Evolutionary conservation across 129 eudicot genomes (phyloP).

Genomic region (Centaurea solstitialis): DNA sequence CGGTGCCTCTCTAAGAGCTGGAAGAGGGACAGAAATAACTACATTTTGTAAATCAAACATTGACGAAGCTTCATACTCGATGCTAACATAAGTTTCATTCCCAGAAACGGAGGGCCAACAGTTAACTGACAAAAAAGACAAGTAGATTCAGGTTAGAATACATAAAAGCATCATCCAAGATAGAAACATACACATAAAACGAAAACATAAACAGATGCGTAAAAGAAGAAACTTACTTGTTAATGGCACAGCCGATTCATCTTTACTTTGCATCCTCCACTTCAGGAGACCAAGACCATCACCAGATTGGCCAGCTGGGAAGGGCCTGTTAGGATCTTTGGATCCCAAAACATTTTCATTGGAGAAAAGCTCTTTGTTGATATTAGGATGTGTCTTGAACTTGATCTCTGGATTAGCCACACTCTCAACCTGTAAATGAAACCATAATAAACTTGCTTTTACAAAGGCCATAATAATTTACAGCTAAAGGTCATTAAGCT

Average conservation of each 20-base stretch:
- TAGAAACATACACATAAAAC: slow-evolving; percentile 10
- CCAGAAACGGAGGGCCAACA: slow-evolving; percentile 99
- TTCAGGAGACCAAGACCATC: slow-evolving; percentile 81
- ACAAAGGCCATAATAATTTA: slow-evolving; percentile 15
- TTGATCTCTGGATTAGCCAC: slow-evolving; percentile 70
- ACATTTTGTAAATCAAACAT: slow-evolving; percentile 88
- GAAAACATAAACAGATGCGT: not conserved
- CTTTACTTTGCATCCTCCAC: slow-evolving; percentile 97
- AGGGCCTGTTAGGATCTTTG: slow-evolving; percentile 91
- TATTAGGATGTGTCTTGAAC: slow-evolving; percentile 93
- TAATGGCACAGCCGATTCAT: slow-evolving; percentile 80
- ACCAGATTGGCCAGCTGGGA: slow-evolving; percentile 76
- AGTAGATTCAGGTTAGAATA: not conserved
- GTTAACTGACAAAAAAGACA: slow-evolving; percentile 55
- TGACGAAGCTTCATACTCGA: slow-evolving; percentile 86
- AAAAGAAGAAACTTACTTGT: slow-evolving; percentile 53
- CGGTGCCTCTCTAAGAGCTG: slow-evolving; percentile 79
- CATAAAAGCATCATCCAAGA: not conserved
- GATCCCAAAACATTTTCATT: slow-evolving; percentile 81
- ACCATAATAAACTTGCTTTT: slow-evolving; percentile 8
- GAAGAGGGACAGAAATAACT: slow-evolving; percentile 87
- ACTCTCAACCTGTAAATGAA: slow-evolving; percentile 63
- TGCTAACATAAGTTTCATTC: slow-evolving; percentile 86
- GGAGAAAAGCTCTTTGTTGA: slow-evolving; percentile 81
- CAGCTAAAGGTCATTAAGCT: slow-evolving; percentile 1